These are phyloP conservation scores for Asclepias syriaca DNA, from an alignment of 257 asterid species.

Conservation along the genomic window DNA sequence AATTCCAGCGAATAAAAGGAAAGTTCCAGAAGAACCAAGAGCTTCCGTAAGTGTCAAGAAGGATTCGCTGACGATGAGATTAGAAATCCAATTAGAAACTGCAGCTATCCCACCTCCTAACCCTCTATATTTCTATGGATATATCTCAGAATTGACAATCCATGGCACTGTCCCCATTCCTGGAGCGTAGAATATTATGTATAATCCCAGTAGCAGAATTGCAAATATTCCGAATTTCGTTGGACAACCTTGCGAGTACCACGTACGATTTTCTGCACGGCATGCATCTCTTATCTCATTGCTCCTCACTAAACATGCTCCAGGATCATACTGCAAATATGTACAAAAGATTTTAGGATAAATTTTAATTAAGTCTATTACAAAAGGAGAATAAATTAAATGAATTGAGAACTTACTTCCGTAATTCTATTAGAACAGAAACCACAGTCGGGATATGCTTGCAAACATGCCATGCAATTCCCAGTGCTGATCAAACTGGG, in stretches of 20 bases:
- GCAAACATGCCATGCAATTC: constrained; percentile 57
- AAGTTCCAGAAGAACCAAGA: constrained; percentile 59
- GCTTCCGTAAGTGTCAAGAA: constrained; percentile 64
- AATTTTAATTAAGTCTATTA: too few relatives aligned
- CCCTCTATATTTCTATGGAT: constrained; percentile 64
- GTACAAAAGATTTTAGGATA: too few relatives aligned
- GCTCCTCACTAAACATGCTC: constrained; percentile 50
- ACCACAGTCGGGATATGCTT: constrained; percentile 38
- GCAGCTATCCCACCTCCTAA: constrained; percentile 84
- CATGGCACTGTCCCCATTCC: constrained; percentile 81
- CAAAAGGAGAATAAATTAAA: not conserved
- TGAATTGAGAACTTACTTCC: constrained; percentile 33
- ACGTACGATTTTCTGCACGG: constrained; percentile 32
- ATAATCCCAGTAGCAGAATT: constrained; percentile 50
- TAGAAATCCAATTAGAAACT: constrained; percentile 69
- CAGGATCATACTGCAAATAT: constrained; percentile 37
- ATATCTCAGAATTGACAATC: constrained; percentile 82
- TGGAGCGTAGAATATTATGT: constrained; percentile 63
- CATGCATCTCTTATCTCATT: constrained; percentile 29
- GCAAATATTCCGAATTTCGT: constrained; percentile 55
- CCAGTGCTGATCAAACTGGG: constrained; percentile 24
- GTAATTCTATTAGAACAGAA: constrained; percentile 46
- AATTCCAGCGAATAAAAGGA: constrained; percentile 71
- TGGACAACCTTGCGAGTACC: constrained; percentile 77
- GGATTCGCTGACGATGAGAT: constrained; percentile 66